A percentile compares a stretch with the other conserved stretches of the same genome.
Evolutionary conservation across 345 rosid species (phyloP).

Genomic region (Heritiera fomes): DNA sequence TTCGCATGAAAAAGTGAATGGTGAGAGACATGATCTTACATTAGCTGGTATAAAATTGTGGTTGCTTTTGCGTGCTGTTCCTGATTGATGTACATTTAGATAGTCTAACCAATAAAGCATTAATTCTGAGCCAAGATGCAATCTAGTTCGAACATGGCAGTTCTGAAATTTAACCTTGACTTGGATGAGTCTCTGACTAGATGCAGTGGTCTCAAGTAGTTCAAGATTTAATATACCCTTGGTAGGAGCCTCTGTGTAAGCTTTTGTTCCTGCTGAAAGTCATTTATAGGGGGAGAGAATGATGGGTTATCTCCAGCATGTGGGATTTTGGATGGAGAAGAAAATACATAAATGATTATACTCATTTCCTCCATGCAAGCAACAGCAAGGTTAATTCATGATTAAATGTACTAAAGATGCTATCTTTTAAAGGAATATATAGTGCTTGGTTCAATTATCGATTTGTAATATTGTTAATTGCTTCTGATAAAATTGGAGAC

Average conservation of each 20-base stretch:
- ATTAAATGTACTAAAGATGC: not conserved
- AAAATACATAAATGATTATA: not conserved
- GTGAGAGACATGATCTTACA: not conserved
- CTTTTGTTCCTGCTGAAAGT: not conserved
- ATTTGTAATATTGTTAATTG: not conserved
- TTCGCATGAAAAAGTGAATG: not conserved
- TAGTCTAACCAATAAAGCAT: not conserved
- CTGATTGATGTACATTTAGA: not conserved
- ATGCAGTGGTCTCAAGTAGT: not conserved
- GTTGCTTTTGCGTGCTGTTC: not conserved
- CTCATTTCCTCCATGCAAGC: constrained; percentile 7
- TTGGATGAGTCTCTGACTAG: constrained; percentile 4
- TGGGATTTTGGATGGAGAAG: not conserved
- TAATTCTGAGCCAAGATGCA: not conserved
- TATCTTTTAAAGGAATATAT: not conserved
- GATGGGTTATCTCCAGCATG: not conserved
- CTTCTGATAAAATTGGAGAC: constrained; percentile 2
- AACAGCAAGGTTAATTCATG: not conserved
- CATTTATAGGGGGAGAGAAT: not conserved
- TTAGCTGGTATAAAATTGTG: not conserved
- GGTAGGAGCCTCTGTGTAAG: not conserved
- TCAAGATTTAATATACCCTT: not conserved
- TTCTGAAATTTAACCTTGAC: not conserved
- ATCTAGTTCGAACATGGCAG: not conserved
- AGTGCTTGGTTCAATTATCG: not conserved